phyloP scores from a whole-genome alignment of 192 early-diverging fungal genomes.

The Gamsiella multidivaricata region DNA sequence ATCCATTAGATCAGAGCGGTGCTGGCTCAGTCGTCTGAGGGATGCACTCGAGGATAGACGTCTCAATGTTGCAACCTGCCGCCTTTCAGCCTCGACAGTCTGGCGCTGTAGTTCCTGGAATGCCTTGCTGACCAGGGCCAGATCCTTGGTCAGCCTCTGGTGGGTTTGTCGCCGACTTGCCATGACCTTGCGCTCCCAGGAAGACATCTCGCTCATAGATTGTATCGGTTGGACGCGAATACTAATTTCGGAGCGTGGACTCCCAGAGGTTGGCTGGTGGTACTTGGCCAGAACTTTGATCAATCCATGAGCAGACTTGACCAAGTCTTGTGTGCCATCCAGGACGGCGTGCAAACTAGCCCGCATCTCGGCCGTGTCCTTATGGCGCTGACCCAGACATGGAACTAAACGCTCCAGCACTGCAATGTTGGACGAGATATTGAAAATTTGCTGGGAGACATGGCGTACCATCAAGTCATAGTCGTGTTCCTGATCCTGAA shows the following conservation, averaged over 20 bases:
- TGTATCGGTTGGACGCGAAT: not conserved
- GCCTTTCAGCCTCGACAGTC: constrained; percentile 29
- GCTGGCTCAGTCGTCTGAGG: constrained; percentile 11
- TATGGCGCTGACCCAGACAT: constrained; percentile 46
- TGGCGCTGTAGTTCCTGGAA: constrained; percentile 44
- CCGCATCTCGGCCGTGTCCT: constrained; percentile 44
- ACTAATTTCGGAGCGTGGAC: not conserved
- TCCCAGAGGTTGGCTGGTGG: constrained; percentile 30
- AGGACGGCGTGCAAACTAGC: constrained; percentile 32
- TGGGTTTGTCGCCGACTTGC: constrained; percentile 35
- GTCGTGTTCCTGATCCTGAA: constrained; percentile 44
- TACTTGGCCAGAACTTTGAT: constrained; percentile 37
- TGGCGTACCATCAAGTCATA: constrained; percentile 51
- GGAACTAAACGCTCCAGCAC: constrained; percentile 44
- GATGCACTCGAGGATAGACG: constrained; percentile 43
- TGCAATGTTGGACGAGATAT: constrained; percentile 50
- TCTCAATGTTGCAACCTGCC: constrained; percentile 31
- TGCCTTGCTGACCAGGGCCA: constrained; percentile 23
- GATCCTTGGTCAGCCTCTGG: constrained; percentile 40
- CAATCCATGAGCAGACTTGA: constrained; percentile 33
- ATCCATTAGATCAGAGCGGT: constrained; percentile 34
- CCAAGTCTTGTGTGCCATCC: constrained; percentile 38
- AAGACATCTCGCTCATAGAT: constrained; percentile 1
- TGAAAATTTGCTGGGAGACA: constrained; percentile 49
- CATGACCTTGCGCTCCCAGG: constrained; percentile 22